Conservation (phyloP, 169 alveolate genomes). For the Plasmodium adleri region DNA sequence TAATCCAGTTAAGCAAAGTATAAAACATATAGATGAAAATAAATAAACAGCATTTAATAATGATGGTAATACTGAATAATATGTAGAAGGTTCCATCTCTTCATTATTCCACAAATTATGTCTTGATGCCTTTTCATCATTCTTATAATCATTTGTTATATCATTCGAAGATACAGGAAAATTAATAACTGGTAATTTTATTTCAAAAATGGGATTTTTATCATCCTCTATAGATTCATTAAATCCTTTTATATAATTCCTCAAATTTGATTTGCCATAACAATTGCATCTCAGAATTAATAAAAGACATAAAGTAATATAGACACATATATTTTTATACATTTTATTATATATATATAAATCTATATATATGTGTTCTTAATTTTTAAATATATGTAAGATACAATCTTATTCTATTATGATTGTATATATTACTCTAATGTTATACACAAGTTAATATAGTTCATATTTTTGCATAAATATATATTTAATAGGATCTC, state of each 20-base stretch:
- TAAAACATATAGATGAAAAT: slow-evolving; percentile 79
- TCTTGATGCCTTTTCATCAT: slow-evolving; percentile 15
- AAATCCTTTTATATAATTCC: slow-evolving; percentile 9
- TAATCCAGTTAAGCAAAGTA: slow-evolving; percentile 87
- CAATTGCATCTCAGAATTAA: background rate
- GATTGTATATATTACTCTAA: no score
- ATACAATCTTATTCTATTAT: no score
- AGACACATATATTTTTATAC: slow-evolving; percentile 9
- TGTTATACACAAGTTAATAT: background rate
- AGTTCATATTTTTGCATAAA: background rate
- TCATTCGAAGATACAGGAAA: slow-evolving; percentile 10
- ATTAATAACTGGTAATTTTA: slow-evolving; percentile 50
- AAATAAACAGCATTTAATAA: slow-evolving; percentile 75
- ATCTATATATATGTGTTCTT: no score
- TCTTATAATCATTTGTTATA: slow-evolving; percentile 8
- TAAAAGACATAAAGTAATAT: background rate
- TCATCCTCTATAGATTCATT: slow-evolving; percentile 11
- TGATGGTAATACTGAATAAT: slow-evolving; percentile 67
- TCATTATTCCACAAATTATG: slow-evolving; percentile 12
- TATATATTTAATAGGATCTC: no score
- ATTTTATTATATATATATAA: background rate
- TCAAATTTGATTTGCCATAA: slow-evolving; percentile 33
- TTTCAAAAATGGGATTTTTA: slow-evolving; percentile 33
- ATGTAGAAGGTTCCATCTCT: slow-evolving; percentile 8
- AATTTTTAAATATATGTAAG: no score